Base-by-base conservation (phyloP, 1,284 basidiomycete genomes). In the Leucoagaricus sp. region DNA sequence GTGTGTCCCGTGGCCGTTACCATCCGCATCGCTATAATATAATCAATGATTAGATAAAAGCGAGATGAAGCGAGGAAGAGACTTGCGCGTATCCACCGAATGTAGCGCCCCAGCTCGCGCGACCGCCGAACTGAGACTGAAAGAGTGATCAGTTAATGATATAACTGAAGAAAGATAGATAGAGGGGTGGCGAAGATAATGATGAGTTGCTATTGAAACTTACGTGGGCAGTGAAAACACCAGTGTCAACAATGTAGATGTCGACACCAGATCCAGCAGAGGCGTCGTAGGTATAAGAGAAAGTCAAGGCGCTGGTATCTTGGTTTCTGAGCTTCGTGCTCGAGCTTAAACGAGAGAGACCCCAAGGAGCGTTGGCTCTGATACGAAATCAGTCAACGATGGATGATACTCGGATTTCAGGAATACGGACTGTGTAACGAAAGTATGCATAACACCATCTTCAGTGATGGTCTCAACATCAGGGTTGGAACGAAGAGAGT, bases 381-480 rank as follows among this genome's bases (percentile, higher is more conserved):
- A 3, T 19, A 36, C 4, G 12, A 21, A 9, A 23, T 8, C n/a
- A n/a, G 6, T 49, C n/a, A 34, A 10, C 23, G 12, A 36, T 19
- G 31, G 17, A 19, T 15, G 47, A 10, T 12, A 33, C 5, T 5
- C 17, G 23, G 40, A 2, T 3, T 13, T 45, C 2, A 23, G 19
- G 29, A 12, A 48, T 17, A 58, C 60, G 4, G 53, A 70, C 70
- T 67, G 65, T 2, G 65, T 67, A 3, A 50, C 54, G 34, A 64
- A 48, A 51, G 80, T 77, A 63, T 75, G 72, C 62, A 84, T 78
- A 64, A 84, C 70, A 65, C 84, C 83, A 68, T 91, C 88, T 58
- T 78, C 79, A 69, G 86, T 79, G 63, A 93, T 84, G 66, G 81
- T 86, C 60, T 82, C 84, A 54, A 93, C 87, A 62, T 86, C 85